These are phyloP conservation scores for Gnomoniopsis smithogilvyi DNA, from an alignment of 2,329 filamentous ascomycete genomes.

Conservation along the genomic window DNA sequence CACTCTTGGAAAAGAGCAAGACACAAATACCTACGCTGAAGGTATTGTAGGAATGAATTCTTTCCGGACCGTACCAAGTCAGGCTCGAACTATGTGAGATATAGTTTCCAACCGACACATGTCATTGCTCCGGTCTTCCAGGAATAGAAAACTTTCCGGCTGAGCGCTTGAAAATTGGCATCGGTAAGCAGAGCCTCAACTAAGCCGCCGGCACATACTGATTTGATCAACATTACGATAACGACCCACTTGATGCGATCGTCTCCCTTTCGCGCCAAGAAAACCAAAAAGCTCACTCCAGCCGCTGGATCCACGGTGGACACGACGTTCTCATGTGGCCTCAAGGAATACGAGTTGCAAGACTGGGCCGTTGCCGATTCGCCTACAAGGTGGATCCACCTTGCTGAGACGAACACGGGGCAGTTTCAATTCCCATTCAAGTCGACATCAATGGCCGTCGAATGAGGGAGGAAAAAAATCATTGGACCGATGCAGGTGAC, in stretches of 20 bases:
- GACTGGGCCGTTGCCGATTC: slow-evolving; percentile 38
- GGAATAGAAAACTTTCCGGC: neutral
- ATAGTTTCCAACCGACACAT: neutral
- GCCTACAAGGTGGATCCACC: neutral
- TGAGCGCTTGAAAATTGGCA: neutral
- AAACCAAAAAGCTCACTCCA: neutral
- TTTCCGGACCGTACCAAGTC: neutral
- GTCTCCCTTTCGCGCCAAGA: too few species aligned
- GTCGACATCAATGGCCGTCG: neutral
- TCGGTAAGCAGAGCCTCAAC: slow-evolving; percentile 4
- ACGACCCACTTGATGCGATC: too few species aligned
- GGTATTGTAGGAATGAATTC: too few species aligned
- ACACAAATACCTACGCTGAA: too few species aligned
- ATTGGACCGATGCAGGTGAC: neutral
- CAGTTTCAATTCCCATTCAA: neutral
- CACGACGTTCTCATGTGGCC: slow-evolving; percentile 68
- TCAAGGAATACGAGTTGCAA: slow-evolving; percentile 30
- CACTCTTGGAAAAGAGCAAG: too few species aligned
- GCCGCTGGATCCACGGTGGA: neutral
- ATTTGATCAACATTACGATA: too few species aligned
- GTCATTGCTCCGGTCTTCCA: neutral
- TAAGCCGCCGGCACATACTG: neutral
- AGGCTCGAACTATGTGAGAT: neutral
- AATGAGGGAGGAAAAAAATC: too few species aligned
- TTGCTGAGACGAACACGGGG: neutral